A percentile compares a stretch with the other conserved stretches of the same genome.
Conservation (phyloP, 148 eudicot species). For the Simmondsia chinensis region DNA sequence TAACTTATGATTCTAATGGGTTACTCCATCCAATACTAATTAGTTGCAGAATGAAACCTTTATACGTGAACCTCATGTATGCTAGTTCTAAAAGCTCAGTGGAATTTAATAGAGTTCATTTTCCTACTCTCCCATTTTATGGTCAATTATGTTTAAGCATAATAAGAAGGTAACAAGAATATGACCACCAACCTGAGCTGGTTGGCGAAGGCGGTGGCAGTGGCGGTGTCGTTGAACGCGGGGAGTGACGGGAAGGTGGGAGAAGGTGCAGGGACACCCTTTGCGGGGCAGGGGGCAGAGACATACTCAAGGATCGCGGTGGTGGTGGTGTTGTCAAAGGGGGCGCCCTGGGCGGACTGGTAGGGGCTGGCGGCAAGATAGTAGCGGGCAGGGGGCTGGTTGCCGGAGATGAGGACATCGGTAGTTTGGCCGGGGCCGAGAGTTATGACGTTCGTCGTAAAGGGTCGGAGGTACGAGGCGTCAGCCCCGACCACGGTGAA, state of each 20-base stretch:
- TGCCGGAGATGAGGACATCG: constrained; percentile 59
- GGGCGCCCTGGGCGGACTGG: constrained; percentile 72
- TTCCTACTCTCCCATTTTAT: too few species aligned
- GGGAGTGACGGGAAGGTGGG: constrained; percentile 53
- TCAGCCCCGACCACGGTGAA: constrained; percentile 87
- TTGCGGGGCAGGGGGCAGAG: constrained; percentile 46
- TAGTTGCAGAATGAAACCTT: too few species aligned
- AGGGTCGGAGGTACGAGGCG: constrained; percentile 81
- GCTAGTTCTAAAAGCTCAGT: too few species aligned
- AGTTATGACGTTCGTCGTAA: constrained; percentile 67
- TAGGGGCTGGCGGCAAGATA: constrained; percentile 75
- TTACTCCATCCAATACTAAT: too few species aligned
- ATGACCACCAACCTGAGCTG: too few species aligned
- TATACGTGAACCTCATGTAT: too few species aligned
- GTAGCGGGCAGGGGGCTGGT: constrained; percentile 65
- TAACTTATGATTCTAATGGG: too few species aligned
- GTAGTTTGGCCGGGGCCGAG: constrained; percentile 95
- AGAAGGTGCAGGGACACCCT: constrained; percentile 16
- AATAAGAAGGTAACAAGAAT: too few species aligned
- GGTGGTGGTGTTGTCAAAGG: constrained; percentile 82
- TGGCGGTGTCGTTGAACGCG: constrained; percentile 54
- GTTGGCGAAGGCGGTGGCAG: constrained; percentile 55
- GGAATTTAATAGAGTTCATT: too few species aligned
- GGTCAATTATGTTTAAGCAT: too few species aligned
- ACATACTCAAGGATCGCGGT: constrained; percentile 78